Conservation (phyloP, 2,329 filamentous ascomycete genomes). For the Epichloe baconii region DNA sequence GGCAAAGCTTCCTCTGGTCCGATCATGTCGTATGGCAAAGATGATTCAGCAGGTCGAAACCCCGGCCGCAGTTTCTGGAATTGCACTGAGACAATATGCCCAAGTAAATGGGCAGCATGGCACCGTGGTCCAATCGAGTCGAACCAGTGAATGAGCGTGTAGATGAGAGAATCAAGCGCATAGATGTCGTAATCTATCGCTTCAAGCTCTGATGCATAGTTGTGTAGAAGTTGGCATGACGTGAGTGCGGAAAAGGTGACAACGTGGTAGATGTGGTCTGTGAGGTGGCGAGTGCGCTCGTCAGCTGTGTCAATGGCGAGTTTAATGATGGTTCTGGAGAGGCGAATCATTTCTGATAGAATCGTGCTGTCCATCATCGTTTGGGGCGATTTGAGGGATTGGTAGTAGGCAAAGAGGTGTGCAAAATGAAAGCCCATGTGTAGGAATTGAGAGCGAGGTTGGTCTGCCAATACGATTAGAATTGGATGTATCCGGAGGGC, state of each 20-base stretch:
- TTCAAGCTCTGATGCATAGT: constrained; percentile 11
- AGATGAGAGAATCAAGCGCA: constrained; percentile 9
- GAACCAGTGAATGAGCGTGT: constrained; percentile 13
- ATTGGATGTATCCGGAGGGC: not conserved
- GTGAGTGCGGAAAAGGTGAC: constrained; percentile 16
- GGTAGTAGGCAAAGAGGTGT: constrained; percentile 12
- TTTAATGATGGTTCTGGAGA: constrained; percentile 13
- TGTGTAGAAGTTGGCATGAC: constrained; percentile 11
- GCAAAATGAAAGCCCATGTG: constrained; percentile 18
- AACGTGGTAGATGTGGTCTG: constrained; percentile 18
- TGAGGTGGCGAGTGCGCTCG: constrained; percentile 16
- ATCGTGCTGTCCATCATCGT: constrained; percentile 6
- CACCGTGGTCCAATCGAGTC: constrained; percentile 12
- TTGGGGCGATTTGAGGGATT: constrained; percentile 11
- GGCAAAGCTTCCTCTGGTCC: not conserved
- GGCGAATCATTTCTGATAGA: constrained; percentile 13
- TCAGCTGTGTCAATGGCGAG: constrained; percentile 17
- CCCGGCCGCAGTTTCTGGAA: constrained; percentile 9
- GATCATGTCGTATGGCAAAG: not conserved
- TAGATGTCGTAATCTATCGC: constrained; percentile 6
- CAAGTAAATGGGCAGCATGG: constrained; percentile 14
- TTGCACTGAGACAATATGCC: constrained; percentile 12
- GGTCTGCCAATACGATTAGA: constrained; percentile 6
- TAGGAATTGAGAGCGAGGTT: constrained; percentile 17
- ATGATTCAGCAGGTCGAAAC: not conserved